These are phyloP conservation scores for Verticillium isaacii DNA, from an alignment of 2,329 filamentous ascomycete species.

Conservation along the genomic window DNA sequence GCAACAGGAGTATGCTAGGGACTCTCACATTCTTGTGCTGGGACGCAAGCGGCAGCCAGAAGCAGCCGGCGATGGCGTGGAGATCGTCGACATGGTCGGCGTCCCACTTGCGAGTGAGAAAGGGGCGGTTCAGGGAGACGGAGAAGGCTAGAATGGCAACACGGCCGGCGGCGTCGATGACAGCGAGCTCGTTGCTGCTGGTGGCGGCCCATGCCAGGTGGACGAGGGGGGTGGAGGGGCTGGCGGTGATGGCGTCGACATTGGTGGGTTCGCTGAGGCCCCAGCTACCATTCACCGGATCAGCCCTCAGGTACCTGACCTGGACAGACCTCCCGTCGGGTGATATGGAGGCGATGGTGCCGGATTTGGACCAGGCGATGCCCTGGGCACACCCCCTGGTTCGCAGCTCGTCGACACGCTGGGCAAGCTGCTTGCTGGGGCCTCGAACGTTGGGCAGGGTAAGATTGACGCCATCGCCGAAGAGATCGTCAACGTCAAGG, in stretches of 20 bases:
- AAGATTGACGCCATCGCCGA: slow-evolving; percentile 63
- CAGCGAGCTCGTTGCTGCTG: slow-evolving; percentile 72
- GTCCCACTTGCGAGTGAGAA: slow-evolving; percentile 55
- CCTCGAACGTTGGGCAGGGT: slow-evolving; percentile 47
- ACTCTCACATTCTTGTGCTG: slow-evolving; percentile 31
- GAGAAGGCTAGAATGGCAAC: slow-evolving; percentile 70
- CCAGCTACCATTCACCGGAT: slow-evolving; percentile 69
- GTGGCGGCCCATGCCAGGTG: slow-evolving; percentile 79
- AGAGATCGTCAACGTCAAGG: slow-evolving; percentile 68
- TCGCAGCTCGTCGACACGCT: slow-evolving; percentile 72
- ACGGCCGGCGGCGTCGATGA: slow-evolving; percentile 74
- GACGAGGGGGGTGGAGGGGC: slow-evolving; percentile 63
- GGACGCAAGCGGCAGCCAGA: slow-evolving; percentile 70
- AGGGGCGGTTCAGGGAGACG: slow-evolving; percentile 69
- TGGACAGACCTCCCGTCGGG: slow-evolving; percentile 66
- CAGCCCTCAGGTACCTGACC: slow-evolving; percentile 67
- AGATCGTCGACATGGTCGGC: slow-evolving; percentile 70
- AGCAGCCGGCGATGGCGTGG: slow-evolving; percentile 73
- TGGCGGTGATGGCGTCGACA: slow-evolving; percentile 55
- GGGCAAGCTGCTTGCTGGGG: slow-evolving; percentile 61
- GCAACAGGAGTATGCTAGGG: background rate
- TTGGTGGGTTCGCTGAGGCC: slow-evolving; percentile 66
- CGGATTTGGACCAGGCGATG: slow-evolving; percentile 83
- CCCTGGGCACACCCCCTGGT: slow-evolving; percentile 76
- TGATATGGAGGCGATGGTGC: slow-evolving; percentile 78